These are phyloP conservation scores for Penicillium brasilianum DNA, from an alignment of 2,329 filamentous ascomycete species.

Conservation along the genomic window DNA sequence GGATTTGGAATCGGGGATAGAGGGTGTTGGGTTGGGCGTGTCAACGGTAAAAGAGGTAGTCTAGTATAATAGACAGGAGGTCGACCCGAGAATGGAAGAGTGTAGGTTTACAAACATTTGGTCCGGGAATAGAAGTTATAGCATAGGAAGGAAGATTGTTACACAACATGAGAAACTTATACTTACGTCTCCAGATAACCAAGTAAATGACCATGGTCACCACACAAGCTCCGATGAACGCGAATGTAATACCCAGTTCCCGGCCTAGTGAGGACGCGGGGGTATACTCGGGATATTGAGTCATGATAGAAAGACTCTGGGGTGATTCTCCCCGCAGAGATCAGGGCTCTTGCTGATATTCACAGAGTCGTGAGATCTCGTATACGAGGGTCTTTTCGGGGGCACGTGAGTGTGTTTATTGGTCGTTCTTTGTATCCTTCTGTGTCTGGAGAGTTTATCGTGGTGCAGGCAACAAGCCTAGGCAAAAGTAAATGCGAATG, in stretches of 20 bases:
- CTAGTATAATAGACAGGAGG: too few relatives aligned
- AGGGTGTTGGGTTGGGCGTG: background rate
- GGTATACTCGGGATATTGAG: constrained; percentile 33
- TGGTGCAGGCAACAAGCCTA: too few relatives aligned
- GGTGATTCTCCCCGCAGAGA: background rate
- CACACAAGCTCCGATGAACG: constrained; percentile 41
- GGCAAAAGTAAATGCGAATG: background rate
- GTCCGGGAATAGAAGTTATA: too few relatives aligned
- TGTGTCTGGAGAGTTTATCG: background rate
- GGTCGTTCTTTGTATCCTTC: background rate
- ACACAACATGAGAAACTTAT: background rate
- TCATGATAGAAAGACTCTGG: background rate
- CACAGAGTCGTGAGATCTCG: too few relatives aligned
- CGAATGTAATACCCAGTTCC: constrained; percentile 49
- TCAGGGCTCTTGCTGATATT: too few relatives aligned
- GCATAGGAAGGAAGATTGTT: too few relatives aligned
- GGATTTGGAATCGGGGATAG: background rate
- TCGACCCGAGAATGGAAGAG: too few relatives aligned
- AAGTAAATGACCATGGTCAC: constrained; percentile 43
- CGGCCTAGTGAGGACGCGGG: constrained; percentile 39
- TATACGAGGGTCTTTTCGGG: too few relatives aligned
- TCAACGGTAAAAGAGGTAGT: too few relatives aligned
- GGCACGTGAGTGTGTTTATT: too few relatives aligned
- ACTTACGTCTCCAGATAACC: constrained; percentile 37
- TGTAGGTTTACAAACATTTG: too few relatives aligned